Base-by-base conservation (phyloP, 768 basidiomycete genomes). In the Gautieria morchelliformis region DNA sequence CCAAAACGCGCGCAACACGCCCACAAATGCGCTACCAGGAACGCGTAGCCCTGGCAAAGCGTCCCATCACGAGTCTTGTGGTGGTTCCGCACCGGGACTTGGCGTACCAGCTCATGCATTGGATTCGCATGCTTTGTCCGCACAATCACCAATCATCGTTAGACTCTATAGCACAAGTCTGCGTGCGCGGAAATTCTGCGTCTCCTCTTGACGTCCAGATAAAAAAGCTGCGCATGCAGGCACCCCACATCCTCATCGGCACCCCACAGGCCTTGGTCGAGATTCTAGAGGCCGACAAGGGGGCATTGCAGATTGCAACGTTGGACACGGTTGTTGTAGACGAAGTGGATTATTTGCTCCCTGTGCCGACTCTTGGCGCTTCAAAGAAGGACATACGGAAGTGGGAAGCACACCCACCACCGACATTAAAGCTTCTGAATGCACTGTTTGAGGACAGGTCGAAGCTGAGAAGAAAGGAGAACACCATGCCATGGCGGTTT, bases 61-160 rank as follows among this genome's bases (percentile, higher is more conserved):
- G 69, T 19, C 62, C 68, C 24, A 77, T 81, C 30, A 78, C 79
- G 3, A 75, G 82, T 12, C 71, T 89, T 40, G 69, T 87, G 19
- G 71, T 89, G 40, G 84, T 87, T 8, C 87, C 87, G 10, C 87
- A 89, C 66, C 74, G 80, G 42, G 87, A 88, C 65, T 72, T 89
- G 62, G 87, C 82, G 4, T 75, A 77, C 62, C 87, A 89, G 66
- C 74, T 83, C 52, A 66, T 75, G 48, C 74, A 81, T 52, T 89
- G 87, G 87, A 77, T 85, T 40, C 58, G 61, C 27, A 50, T 44
- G 47, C 46, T 57, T 11, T 57, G 56, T 32, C 56, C 56, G 6
- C 56, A 57, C 37, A 57, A 57, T 39, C 52, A 44, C 56, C 70
- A 82, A 60, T 72, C 72, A 50, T 73, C 86, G 61, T 70, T 73